phyloP scores from a whole-genome alignment of 108 stramenopile genomes.

The Nannochloropsis salina region DNA sequence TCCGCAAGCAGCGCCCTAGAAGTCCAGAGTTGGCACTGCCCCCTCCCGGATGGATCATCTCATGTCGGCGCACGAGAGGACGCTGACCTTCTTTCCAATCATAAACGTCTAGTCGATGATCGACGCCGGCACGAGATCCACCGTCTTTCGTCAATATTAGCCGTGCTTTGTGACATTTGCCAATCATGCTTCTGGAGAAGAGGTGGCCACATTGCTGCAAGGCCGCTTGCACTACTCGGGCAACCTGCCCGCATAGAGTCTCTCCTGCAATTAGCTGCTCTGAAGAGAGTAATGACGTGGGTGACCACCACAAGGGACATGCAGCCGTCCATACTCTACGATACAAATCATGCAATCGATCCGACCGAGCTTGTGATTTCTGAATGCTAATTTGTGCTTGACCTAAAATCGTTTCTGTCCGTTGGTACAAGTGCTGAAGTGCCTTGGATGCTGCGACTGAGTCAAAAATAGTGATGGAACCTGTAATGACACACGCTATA shows the following conservation, averaged over 20 bases:
- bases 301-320: slow-evolving; percentile 4
- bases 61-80: neutral
- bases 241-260: neutral
- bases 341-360: neutral
- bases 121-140: neutral
- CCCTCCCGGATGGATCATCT: neutral
- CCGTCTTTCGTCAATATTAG: neutral
- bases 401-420: neutral
- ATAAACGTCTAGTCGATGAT: slow-evolving; percentile 8
- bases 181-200: neutral
- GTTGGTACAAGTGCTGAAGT: neutral
- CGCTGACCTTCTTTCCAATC: neutral
- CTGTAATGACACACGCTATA: neutral
- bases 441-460: neutral
- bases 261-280: neutral
- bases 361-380: neutral
- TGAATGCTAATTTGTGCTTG: neutral
- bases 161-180: neutral
- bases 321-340: neutral
- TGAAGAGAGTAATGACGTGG: neutral
- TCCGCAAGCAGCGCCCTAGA: neutral
- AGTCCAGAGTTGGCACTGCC: neutral
- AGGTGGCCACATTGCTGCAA: slow-evolving; percentile 8
- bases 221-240: neutral
- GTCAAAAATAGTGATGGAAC: slow-evolving; percentile 4